Evolutionary conservation across 164 flowering plant genomes (phyloP).

Genomic region (Berberis vulgaris): DNA sequence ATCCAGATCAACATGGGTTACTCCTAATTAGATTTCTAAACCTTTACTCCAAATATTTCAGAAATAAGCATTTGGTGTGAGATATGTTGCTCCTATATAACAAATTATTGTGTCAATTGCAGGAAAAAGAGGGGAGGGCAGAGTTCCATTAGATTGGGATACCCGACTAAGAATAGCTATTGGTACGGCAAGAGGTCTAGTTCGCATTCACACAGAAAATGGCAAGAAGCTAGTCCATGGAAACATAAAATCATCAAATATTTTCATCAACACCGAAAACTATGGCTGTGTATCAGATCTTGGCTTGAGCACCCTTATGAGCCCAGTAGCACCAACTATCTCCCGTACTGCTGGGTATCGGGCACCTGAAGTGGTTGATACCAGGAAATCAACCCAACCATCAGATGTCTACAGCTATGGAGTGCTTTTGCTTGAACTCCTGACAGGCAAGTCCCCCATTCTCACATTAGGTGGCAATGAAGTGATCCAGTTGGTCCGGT

Average conservation of each 20-base stretch:
- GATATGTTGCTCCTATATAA: too few relatives aligned
- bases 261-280: conserved; percentile 55
- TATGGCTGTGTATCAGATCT: conserved; percentile 11
- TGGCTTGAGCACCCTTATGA: conserved; percentile 55
- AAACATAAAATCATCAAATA: conserved; percentile 78
- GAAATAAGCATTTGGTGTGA: too few relatives aligned
- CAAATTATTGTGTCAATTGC: conserved; percentile 9
- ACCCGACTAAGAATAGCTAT: conserved; percentile 60
- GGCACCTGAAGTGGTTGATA: conserved; percentile 78
- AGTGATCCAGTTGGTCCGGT: conserved; percentile 68
- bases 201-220: conserved; percentile 54
- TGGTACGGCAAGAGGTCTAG: conserved; percentile 81
- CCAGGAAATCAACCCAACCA: conserved; percentile 53
- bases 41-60: too few relatives aligned
- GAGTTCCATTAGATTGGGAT: conserved; percentile 71
- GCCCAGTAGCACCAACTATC: conserved; percentile 37
- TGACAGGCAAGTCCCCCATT: conserved; percentile 71
- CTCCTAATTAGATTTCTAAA: too few relatives aligned
- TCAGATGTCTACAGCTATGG: conserved; percentile 89
- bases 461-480: conserved; percentile 48
- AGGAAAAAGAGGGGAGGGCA: conserved; percentile 65
- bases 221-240: conserved; percentile 82
- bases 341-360: conserved; percentile 56
- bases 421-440: conserved; percentile 78
- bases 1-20: too few relatives aligned